These are phyloP conservation scores for Leptoxyphium fumago DNA, from an alignment of 2,329 filamentous ascomycete species.

Conservation along the genomic window DNA sequence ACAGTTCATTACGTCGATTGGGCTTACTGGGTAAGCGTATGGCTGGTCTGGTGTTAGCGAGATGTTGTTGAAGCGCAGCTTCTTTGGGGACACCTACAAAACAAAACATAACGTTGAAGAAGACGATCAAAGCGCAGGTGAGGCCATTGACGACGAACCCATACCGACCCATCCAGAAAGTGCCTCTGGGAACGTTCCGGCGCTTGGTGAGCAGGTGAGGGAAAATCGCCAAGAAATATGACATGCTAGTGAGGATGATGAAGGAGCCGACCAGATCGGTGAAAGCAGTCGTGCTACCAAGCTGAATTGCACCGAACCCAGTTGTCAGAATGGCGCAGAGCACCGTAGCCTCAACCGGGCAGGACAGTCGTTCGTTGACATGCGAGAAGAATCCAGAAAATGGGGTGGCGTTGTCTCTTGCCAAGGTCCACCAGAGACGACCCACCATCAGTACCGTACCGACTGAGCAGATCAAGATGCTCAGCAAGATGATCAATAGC, in stretches of 20 bases:
- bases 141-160: slow-evolving; percentile 20
- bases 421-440: slow-evolving; percentile 37
- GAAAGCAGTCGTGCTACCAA: slow-evolving; percentile 19
- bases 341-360: slow-evolving; percentile 45
- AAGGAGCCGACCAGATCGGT: slow-evolving; percentile 22
- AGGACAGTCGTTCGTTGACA: slow-evolving; percentile 41
- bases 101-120: slow-evolving; percentile 24
- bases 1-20: slow-evolving; percentile 21
- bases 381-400: slow-evolving; percentile 37
- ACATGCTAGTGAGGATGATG: slow-evolving; percentile 20
- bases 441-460: slow-evolving; percentile 36
- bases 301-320: slow-evolving; percentile 21
- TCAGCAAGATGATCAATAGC: slow-evolving; percentile 41
- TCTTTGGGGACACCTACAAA: slow-evolving; percentile 6
- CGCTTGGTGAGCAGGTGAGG: slow-evolving; percentile 20
- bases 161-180: slow-evolving; percentile 21
- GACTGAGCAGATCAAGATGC: slow-evolving; percentile 34
- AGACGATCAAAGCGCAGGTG: slow-evolving; percentile 18
- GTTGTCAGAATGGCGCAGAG: slow-evolving; percentile 38
- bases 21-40: slow-evolving; percentile 14
- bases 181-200: slow-evolving; percentile 17
- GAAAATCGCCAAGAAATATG: slow-evolving; percentile 22
- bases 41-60: slow-evolving; percentile 4
- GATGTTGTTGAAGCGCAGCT: neutral
- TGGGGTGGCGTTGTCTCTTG: slow-evolving; percentile 47